A percentile compares a stretch with the other conserved stretches of the same genome.
These are phyloP conservation scores for Kwoniella sp. DNA, from an alignment of 768 basidiomycete species.

Conservation along the genomic window DNA sequence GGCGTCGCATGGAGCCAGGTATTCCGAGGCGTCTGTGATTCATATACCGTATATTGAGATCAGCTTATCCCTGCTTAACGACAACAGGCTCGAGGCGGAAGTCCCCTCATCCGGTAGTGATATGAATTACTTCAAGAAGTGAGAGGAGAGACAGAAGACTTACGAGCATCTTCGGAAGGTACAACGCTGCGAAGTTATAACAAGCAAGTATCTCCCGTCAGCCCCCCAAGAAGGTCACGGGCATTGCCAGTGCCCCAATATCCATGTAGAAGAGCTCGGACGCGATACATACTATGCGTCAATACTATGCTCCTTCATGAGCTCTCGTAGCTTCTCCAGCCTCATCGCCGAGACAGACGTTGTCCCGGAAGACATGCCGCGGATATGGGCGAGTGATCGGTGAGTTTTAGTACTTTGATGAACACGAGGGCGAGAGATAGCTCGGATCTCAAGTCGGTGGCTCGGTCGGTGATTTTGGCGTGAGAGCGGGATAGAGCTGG, in stretches of 20 bases:
- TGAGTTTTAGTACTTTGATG: no score
- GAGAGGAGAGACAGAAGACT: constrained; percentile 49
- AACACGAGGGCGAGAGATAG: no score
- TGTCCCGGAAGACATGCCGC: not conserved
- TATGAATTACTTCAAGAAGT: no score
- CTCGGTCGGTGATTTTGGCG: no score
- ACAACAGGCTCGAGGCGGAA: no score
- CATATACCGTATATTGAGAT: constrained; percentile 8
- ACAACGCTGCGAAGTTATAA: constrained; percentile 72
- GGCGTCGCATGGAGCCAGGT: constrained; percentile 79
- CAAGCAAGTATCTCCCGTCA: not conserved
- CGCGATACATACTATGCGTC: constrained; percentile 66
- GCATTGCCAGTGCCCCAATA: no score
- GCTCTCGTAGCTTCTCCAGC: constrained; percentile 66
- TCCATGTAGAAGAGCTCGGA: no score
- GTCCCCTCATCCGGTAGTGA: no score
- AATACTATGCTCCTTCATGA: constrained; percentile 69
- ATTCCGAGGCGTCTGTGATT: constrained; percentile 78
- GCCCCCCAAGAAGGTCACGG: not conserved
- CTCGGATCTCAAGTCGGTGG: no score
- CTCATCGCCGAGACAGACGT: constrained; percentile 12
- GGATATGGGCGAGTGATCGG: not conserved
- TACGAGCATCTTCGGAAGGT: constrained; percentile 91
- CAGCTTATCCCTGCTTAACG: no score
- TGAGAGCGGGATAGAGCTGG: no score